phyloP scores from a whole-genome alignment of 768 basidiomycete species.

The Hygrophorus russula region DNA sequence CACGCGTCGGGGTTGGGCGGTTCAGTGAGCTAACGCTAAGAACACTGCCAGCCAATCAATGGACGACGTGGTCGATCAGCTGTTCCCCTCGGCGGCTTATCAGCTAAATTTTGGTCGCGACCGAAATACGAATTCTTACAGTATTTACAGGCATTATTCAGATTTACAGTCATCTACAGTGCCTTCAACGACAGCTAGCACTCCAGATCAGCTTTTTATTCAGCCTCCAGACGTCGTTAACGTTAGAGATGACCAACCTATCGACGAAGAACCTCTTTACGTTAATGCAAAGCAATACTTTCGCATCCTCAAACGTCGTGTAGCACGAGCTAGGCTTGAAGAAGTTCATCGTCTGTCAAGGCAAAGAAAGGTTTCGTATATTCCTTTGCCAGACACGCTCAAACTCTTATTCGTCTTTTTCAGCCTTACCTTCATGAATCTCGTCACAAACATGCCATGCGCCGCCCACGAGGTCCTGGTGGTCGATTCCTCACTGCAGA shows the following conservation, averaged over 20 bases:
- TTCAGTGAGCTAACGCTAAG: not conserved
- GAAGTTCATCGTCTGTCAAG: conserved; percentile 88
- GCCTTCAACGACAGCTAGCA: not conserved
- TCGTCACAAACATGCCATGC: conserved; percentile 96
- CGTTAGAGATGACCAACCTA: conserved; percentile 19
- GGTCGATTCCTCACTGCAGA: conserved; percentile 96
- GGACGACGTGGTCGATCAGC: conserved; percentile 49
- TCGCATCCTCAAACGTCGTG: conserved; percentile 90
- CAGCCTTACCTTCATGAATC: conserved; percentile 98
- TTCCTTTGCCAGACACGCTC: not conserved
- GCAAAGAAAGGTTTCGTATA: conserved; percentile 72
- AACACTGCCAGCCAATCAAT: conserved; percentile 29
- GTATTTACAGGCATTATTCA: too few species aligned
- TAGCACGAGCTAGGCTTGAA: conserved; percentile 83
- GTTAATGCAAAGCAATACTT: conserved; percentile 99
- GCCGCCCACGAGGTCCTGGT: conserved; percentile 91
- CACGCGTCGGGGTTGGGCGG: not conserved
- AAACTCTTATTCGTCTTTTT: conserved; percentile 5
- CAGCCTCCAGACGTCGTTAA: conserved; percentile 5
- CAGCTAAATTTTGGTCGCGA: conserved; percentile 27
- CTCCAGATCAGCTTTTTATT: conserved; percentile 3
- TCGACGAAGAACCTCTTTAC: conserved; percentile 96
- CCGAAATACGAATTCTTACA: conserved; percentile 11
- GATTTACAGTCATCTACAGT: not conserved
- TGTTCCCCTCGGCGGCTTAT: conserved; percentile 44